Conservation (phyloP, 768 basidiomycete genomes). For the Antrodiella citrinella region DNA sequence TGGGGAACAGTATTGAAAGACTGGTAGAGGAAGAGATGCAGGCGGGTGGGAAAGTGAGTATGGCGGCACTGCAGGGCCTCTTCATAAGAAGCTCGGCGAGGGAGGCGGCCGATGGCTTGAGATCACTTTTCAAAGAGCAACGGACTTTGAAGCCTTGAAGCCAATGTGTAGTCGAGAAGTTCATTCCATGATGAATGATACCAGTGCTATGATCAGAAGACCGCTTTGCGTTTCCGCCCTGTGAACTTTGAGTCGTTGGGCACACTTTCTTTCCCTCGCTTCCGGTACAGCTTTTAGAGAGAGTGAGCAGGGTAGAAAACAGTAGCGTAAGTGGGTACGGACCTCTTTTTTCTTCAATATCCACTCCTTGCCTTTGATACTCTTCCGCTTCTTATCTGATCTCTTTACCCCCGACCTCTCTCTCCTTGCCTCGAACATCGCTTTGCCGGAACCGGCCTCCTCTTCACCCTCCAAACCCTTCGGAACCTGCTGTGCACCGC, state of each 20-base stretch:
- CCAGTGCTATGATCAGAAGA: too few species aligned
- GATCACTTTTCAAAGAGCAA: constrained; percentile 28
- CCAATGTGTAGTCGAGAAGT: too few species aligned
- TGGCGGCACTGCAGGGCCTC: constrained; percentile 93
- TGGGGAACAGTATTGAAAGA: constrained; percentile 46
- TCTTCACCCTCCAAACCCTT: constrained; percentile 67
- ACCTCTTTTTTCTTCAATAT: constrained; percentile 97
- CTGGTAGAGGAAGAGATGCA: constrained; percentile 47
- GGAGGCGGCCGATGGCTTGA: constrained; percentile 46
- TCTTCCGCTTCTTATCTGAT: constrained; percentile 58
- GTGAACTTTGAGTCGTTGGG: constrained; percentile 86
- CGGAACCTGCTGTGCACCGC: constrained; percentile 60
- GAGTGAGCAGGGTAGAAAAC: constrained; percentile 1
- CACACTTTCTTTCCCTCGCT: constrained; percentile 79
- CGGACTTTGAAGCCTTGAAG: not conserved
- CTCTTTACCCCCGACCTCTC: constrained; percentile 48
- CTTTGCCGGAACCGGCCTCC: constrained; percentile 45
- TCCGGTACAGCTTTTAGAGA: constrained; percentile 59
- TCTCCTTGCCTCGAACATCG: constrained; percentile 70
- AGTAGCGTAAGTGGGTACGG: constrained; percentile 13
- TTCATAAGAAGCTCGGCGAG: constrained; percentile 73
- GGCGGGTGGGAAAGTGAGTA: constrained; percentile 63
- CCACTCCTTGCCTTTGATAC: constrained; percentile 79
- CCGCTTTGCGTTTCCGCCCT: constrained; percentile 75
- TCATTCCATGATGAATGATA: not conserved